Evolutionary conservation across 1,139 yeast species (phyloP).

Genomic region (Candida sp.): DNA sequence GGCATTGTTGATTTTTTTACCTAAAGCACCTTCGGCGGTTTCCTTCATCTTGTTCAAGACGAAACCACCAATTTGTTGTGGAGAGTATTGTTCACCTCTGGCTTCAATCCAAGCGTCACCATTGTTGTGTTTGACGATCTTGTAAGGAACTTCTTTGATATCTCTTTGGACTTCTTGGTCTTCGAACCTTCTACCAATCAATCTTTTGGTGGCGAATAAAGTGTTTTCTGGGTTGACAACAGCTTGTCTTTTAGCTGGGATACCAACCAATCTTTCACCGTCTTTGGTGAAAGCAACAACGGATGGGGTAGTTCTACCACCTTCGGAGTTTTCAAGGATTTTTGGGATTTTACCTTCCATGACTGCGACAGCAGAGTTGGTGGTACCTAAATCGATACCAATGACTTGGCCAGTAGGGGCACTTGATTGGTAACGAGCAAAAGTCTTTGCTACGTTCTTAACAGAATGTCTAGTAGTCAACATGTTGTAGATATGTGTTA

Average conservation of each 20-base stretch:
- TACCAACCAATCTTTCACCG: conserved; percentile 88
- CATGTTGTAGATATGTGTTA: conserved; percentile 19
- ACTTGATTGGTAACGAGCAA: conserved; percentile 53
- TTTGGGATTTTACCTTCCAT: conserved; percentile 90
- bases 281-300: conserved; percentile 98
- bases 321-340: conserved; percentile 97
- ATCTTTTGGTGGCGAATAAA: conserved; percentile 95
- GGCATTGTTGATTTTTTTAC: conserved; percentile 80
- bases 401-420: conserved; percentile 76
- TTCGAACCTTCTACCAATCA: conserved; percentile 97
- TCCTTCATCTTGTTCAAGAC: conserved; percentile 96
- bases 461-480: conserved; percentile 45
- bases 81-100: conserved; percentile 89
- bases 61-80: conserved; percentile 98
- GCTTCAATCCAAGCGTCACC: conserved; percentile 99
- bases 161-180: conserved; percentile 97
- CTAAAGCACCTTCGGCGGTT: conserved; percentile 90
- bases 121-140: conserved; percentile 91
- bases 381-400: conserved; percentile 99
- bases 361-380: conserved; percentile 98
- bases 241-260: conserved; percentile 99
- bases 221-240: conserved; percentile 99
- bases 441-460: conserved; percentile 36
- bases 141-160: conserved; percentile 94
- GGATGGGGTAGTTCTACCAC: conserved; percentile 98